A percentile compares a stretch with the other conserved stretches of the same genome.
phyloP scores from a whole-genome alignment of 345 rosid species.

The Viola odorata region DNA sequence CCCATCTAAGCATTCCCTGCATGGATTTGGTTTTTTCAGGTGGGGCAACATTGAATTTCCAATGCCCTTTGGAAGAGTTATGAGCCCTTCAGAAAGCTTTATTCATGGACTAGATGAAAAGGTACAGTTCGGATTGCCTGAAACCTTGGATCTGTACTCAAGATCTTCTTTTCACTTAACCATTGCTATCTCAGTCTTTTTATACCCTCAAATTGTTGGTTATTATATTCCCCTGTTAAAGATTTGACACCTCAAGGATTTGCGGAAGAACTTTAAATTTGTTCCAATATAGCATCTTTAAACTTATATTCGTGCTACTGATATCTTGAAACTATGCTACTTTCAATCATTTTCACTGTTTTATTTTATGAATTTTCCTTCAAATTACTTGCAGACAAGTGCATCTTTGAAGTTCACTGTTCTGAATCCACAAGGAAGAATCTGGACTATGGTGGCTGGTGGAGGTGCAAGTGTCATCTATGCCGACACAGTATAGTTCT shows the following conservation, averaged over 20 bases:
- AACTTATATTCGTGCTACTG: neutral
- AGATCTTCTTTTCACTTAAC: slow-evolving; percentile 5
- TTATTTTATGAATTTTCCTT: neutral
- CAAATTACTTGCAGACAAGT: slow-evolving; percentile 61
- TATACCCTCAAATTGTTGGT: too few species aligned
- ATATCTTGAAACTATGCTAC: too few species aligned
- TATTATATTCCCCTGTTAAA: too few species aligned
- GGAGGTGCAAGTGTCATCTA: slow-evolving; percentile 99
- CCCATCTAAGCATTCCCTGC: neutral
- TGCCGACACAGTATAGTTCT: slow-evolving; percentile 66
- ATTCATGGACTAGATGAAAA: slow-evolving; percentile 95
- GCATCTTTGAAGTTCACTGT: slow-evolving; percentile 95
- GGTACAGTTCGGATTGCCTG: slow-evolving; percentile 34
- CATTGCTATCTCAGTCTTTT: neutral
- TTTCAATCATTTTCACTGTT: too few species aligned
- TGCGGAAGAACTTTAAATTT: neutral
- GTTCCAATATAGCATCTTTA: neutral
- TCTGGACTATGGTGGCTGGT: slow-evolving; percentile 97
- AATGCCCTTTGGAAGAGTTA: slow-evolving; percentile 90
- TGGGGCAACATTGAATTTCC: slow-evolving; percentile 95
- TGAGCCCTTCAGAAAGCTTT: slow-evolving; percentile 82
- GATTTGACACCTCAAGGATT: neutral
- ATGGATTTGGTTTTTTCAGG: slow-evolving; percentile 29
- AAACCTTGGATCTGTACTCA: neutral
- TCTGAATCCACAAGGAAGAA: slow-evolving; percentile 85